These are phyloP conservation scores for Pyracantha coccinea DNA, from an alignment of 331 rosid genomes.

Conservation along the genomic window DNA sequence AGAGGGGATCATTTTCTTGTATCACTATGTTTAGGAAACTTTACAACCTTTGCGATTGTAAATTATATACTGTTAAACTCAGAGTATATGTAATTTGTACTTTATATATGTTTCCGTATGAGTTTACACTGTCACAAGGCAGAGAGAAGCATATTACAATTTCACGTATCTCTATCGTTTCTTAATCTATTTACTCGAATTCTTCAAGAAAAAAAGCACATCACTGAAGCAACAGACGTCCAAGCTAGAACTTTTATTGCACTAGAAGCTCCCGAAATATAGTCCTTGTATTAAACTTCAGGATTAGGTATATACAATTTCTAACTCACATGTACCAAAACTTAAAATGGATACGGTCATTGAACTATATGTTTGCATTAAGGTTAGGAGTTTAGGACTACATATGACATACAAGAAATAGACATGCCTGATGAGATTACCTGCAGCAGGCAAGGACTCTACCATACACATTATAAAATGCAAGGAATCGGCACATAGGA, in stretches of 20 bases:
- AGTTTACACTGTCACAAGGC: neutral
- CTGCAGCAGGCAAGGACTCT: slow-evolving; percentile 22
- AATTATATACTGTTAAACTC: slow-evolving; percentile 1
- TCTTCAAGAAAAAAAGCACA: neutral
- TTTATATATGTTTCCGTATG: neutral
- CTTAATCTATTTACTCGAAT: neutral
- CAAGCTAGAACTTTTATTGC: slow-evolving; percentile 4
- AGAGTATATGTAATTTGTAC: neutral
- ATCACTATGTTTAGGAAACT: slow-evolving; percentile 11
- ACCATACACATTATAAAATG: slow-evolving; percentile 15
- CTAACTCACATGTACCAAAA: neutral
- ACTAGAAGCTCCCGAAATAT: neutral
- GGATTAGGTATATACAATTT: neutral
- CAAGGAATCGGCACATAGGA: slow-evolving; percentile 21
- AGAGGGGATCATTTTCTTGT: slow-evolving; percentile 7
- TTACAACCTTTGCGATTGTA: slow-evolving; percentile 1
- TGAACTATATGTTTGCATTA: slow-evolving; percentile 7
- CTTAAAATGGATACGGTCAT: neutral
- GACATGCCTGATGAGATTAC: slow-evolving; percentile 28
- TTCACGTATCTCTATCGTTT: neutral
- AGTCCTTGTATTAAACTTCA: neutral
- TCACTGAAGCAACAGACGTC: neutral
- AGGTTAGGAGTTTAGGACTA: neutral
- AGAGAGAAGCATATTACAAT: neutral
- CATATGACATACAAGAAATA: neutral